These are phyloP conservation scores for Drechslerella coelobrocha DNA, from an alignment of 2,329 filamentous ascomycete genomes.

Conservation along the genomic window DNA sequence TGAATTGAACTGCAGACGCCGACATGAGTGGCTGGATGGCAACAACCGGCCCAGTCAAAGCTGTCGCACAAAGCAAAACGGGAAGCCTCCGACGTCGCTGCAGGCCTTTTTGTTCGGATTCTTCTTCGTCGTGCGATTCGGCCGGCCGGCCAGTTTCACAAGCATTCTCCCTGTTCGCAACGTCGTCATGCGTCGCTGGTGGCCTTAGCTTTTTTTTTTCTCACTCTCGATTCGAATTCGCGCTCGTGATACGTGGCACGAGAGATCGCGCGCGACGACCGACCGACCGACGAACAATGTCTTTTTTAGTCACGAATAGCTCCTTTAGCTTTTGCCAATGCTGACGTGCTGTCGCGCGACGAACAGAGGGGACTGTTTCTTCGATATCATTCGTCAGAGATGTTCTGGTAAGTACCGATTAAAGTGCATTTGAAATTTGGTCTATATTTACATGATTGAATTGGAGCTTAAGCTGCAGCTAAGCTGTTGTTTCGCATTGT, in stretches of 20 bases:
- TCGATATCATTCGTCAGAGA: conserved; percentile 85
- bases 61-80: not conserved
- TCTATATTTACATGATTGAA: too few relatives aligned
- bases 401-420: conserved; percentile 70
- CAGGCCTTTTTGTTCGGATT: not conserved
- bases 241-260: conserved; percentile 15
- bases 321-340: not conserved
- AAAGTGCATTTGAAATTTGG: conserved; percentile 35
- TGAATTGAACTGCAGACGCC: not conserved
- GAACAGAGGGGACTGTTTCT: conserved; percentile 78
- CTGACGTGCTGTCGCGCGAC: conserved; percentile 14
- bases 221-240: not conserved
- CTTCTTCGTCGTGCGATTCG: not conserved
- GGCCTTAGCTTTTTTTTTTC: not conserved
- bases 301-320: not conserved
- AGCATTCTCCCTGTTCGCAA: too few relatives aligned
- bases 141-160: not conserved
- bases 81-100: too few relatives aligned
- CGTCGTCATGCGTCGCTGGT: not conserved
- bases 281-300: not conserved
- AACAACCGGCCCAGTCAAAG: not conserved
- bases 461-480: too few relatives aligned
- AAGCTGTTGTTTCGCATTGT: too few relatives aligned
- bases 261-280: not conserved
- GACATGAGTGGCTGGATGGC: not conserved